Conservation (phyloP, 2,329 filamentous ascomycete species). For the Xylaria sp. region DNA sequence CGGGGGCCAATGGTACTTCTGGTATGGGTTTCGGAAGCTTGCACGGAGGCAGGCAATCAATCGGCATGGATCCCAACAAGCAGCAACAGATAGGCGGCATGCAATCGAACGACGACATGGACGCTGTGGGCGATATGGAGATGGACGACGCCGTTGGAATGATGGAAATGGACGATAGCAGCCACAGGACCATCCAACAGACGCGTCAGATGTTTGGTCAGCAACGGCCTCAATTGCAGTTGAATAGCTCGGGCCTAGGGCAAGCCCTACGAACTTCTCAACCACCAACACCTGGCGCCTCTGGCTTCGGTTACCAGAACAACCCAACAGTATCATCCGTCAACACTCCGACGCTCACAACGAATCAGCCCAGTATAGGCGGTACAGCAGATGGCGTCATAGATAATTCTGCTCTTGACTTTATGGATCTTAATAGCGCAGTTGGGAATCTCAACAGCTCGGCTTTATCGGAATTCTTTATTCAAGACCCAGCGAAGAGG, state of each 20-base stretch:
- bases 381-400: conserved; percentile 78
- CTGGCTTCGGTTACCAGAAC: conserved; percentile 83
- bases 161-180: conserved; percentile 70
- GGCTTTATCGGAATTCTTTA: conserved; percentile 68
- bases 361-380: conserved; percentile 70
- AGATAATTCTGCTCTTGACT: conserved; percentile 75
- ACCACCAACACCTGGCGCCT: conserved; percentile 83
- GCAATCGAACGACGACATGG: conserved; percentile 72
- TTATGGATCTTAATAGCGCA: conserved; percentile 68
- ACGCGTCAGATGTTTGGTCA: conserved; percentile 75
- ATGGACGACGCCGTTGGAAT: conserved; percentile 84
- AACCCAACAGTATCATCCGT: conserved; percentile 98
- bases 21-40: conserved; percentile 46
- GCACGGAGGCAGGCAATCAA: conserved; percentile 56
- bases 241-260: conserved; percentile 79
- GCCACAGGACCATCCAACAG: conserved; percentile 74
- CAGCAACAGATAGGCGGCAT: conserved; percentile 59
- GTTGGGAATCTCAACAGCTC: conserved; percentile 63
- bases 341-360: conserved; percentile 90
- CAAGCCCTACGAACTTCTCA: conserved; percentile 87
- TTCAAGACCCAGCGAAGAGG: conserved; percentile 94
- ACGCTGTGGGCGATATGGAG: conserved; percentile 93
- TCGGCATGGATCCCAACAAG: conserved; percentile 47
- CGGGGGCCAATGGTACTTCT: conserved; percentile 38
- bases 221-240: conserved; percentile 78